Evolutionary conservation across 2,329 filamentous ascomycete genomes (phyloP).

Genomic region (Arachnomyces sp.): DNA sequence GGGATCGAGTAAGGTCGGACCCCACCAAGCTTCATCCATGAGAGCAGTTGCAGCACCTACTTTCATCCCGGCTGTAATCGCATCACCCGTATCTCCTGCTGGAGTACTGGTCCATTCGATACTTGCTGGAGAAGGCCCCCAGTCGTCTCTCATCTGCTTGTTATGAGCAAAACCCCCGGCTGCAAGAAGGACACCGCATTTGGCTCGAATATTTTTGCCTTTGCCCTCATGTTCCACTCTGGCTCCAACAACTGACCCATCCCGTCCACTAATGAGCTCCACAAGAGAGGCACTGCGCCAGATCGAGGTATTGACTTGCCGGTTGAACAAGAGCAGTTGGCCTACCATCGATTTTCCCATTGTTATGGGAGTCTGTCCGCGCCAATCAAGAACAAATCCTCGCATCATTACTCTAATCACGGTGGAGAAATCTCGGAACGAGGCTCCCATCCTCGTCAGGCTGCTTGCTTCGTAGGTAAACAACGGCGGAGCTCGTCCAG

Average conservation of each 20-base stretch:
- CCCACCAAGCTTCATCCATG: slow-evolving; percentile 31
- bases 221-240: slow-evolving; percentile 17
- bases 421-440: neutral
- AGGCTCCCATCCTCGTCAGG: neutral
- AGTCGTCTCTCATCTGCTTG: slow-evolving; percentile 20
- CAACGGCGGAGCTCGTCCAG: slow-evolving; percentile 8
- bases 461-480: slow-evolving; percentile 7
- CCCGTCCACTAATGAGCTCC: slow-evolving; percentile 3
- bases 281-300: slow-evolving; percentile 9
- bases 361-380: slow-evolving; percentile 13
- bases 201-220: slow-evolving; percentile 17
- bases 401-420: slow-evolving; percentile 5
- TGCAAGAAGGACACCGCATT: slow-evolving; percentile 25
- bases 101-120: slow-evolving; percentile 14
- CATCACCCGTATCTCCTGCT: slow-evolving; percentile 19
- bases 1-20: slow-evolving; percentile 23
- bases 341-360: slow-evolving; percentile 16
- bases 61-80: slow-evolving; percentile 21
- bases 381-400: slow-evolving; percentile 4
- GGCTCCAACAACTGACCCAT: slow-evolving; percentile 19
- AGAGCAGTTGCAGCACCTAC: slow-evolving; percentile 25
- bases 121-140: slow-evolving; percentile 13
- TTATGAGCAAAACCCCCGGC: slow-evolving; percentile 32
- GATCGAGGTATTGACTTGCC: slow-evolving; percentile 8
- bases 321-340: slow-evolving; percentile 13